Percentiles rank a stretch among this genome's conserved stretches.
Conservation (phyloP, 2,329 filamentous ascomycete genomes). For the Aspergillus tubingensis region DNA sequence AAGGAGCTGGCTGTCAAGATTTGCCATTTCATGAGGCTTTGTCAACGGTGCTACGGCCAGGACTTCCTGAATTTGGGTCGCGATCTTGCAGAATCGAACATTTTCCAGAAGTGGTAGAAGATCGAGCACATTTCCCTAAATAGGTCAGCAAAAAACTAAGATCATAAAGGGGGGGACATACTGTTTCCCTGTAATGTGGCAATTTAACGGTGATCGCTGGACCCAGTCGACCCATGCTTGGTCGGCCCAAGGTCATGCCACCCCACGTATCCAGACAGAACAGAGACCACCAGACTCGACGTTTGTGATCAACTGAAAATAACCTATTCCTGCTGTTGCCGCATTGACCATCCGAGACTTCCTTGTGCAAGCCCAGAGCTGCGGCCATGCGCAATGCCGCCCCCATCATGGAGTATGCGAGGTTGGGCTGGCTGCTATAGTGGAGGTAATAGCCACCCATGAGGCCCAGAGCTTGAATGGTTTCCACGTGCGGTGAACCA, state of each 20-base stretch:
- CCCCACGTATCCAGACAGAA: slow-evolving; percentile 76
- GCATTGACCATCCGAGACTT: slow-evolving; percentile 53
- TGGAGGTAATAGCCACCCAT: slow-evolving; percentile 77
- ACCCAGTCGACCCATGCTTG: slow-evolving; percentile 68
- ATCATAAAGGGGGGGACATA: slow-evolving; percentile 32
- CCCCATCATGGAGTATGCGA: slow-evolving; percentile 72
- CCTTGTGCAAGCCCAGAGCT: slow-evolving; percentile 70
- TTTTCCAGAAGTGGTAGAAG: slow-evolving; percentile 74
- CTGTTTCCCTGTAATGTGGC: slow-evolving; percentile 55
- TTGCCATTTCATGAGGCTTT: slow-evolving; percentile 65
- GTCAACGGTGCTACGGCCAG: slow-evolving; percentile 70
- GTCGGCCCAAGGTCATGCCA: slow-evolving; percentile 68
- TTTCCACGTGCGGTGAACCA: slow-evolving; percentile 71
- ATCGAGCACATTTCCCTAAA: slow-evolving; percentile 61
- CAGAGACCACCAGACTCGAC: slow-evolving; percentile 73
- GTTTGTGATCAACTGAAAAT: slow-evolving; percentile 61
- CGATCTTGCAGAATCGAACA: slow-evolving; percentile 77
- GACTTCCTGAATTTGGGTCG: slow-evolving; percentile 74
- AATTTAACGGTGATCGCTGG: slow-evolving; percentile 67
- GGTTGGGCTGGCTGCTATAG: slow-evolving; percentile 75
- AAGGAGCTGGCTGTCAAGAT: slow-evolving; percentile 67
- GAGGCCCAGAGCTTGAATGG: slow-evolving; percentile 69
- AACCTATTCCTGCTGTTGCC: slow-evolving; percentile 49
- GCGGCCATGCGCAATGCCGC: slow-evolving; percentile 74
- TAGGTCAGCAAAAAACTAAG: slow-evolving; percentile 24